phyloP scores from a whole-genome alignment of 129 eudicot genomes.

The Ambrosia artemisiifolia region DNA sequence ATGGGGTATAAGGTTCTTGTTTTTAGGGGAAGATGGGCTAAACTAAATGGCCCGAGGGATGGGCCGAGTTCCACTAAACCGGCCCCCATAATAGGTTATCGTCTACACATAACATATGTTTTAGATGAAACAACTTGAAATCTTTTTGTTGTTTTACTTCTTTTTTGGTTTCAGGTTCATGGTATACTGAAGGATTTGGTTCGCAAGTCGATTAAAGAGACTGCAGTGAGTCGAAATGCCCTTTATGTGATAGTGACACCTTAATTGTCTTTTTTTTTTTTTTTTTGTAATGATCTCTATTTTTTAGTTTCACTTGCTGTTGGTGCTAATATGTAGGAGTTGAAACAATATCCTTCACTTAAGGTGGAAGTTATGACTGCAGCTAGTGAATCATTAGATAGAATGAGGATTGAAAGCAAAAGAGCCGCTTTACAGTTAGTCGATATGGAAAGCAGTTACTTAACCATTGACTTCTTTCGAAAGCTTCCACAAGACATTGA shows the following conservation, averaged over 20 bases:
- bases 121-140: neutral
- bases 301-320: neutral
- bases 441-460: constrained; percentile 90
- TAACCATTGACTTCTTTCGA: constrained; percentile 90
- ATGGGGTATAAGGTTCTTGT: too few relatives aligned
- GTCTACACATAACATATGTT: neutral
- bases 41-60: too few relatives aligned
- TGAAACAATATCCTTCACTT: constrained; percentile 88
- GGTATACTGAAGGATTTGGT: constrained; percentile 81
- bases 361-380: constrained; percentile 79
- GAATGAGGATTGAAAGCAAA: constrained; percentile 87
- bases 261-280: neutral
- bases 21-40: too few relatives aligned
- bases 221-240: constrained; percentile 48
- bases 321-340: constrained; percentile 53
- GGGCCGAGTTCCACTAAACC: too few relatives aligned
- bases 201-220: constrained; percentile 80
- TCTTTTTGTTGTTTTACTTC: neutral
- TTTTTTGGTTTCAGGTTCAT: constrained; percentile 63
- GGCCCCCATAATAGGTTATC: too few relatives aligned
- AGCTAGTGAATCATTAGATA: constrained; percentile 76
- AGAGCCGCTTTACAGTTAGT: constrained; percentile 87
- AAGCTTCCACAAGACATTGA: constrained; percentile 96
- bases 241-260: neutral
- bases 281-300: neutral